Evolutionary conservation across 225 moss, liverwort and hornwort species (phyloP).

Genomic region (Physcomitrellopsis africana): DNA sequence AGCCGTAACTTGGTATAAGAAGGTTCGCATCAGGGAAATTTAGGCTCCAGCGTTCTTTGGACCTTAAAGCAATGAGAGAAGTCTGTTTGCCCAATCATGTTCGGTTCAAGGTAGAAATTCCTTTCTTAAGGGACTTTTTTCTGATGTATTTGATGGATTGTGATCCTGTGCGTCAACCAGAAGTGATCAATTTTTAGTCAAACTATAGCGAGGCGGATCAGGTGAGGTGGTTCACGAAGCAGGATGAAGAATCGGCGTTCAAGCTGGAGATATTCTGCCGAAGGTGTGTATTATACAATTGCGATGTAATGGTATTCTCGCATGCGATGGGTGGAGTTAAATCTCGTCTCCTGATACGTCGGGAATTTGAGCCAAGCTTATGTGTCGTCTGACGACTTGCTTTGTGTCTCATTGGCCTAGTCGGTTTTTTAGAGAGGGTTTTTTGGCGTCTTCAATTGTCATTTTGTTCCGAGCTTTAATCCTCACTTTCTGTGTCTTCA

Average conservation of each 20-base stretch:
- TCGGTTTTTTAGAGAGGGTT: background rate
- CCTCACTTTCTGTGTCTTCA: too few species aligned
- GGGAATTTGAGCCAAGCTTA: constrained; percentile 1
- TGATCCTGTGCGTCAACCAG: constrained; percentile 11
- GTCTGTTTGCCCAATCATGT: background rate
- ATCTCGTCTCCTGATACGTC: background rate
- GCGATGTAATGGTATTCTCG: background rate
- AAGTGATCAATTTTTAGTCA: constrained; percentile 10
- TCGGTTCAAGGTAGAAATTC: constrained; percentile 1
- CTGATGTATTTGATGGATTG: constrained; percentile 12
- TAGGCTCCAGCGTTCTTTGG: background rate
- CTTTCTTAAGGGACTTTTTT: background rate
- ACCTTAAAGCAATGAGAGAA: background rate
- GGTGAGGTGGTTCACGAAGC: constrained; percentile 21
- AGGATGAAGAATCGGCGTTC: constrained; percentile 47
- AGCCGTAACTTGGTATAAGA: background rate
- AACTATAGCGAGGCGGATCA: constrained; percentile 2
- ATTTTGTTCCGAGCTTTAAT: background rate
- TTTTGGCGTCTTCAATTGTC: background rate
- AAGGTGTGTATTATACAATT: constrained; percentile 34
- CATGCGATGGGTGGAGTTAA: background rate
- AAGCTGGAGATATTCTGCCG: constrained; percentile 41
- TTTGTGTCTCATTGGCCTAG: constrained; percentile 13
- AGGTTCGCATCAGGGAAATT: background rate
- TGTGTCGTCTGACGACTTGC: constrained; percentile 1